Base-by-base conservation (phyloP, 495 filamentous ascomycete species). In the Echria macrotheca region DNA sequence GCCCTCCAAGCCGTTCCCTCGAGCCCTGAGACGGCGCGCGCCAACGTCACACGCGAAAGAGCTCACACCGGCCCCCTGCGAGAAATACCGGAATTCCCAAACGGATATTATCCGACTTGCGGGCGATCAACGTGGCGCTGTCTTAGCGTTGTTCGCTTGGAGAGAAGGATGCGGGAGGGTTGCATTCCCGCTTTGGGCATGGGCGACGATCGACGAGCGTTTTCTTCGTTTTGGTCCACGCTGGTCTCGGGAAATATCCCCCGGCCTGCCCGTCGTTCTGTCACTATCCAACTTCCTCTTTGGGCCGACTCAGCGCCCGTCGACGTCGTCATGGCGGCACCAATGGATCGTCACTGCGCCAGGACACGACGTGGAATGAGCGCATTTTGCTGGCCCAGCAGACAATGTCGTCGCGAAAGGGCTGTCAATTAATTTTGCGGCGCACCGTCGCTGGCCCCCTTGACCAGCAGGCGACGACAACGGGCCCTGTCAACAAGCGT, bases 111-210 rank as follows among this genome's bases (percentile, higher is more conserved):
- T 56, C 61, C 54, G 56, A 53, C 54, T 44, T 45, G 54, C 49
- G 54, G 61, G 56, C 51, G 61, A 64, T 64, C 61, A 57, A 58
- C 61, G 56, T 62, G 61, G 59, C 59, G 61, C 33, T 44, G 52
- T 35, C 52, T 56, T 59, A 55, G 59, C 47, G 56, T 29, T 28
- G 26, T 49, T 65, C 61, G 61, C 58, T 65, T 65, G 51, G 35
- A 45, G 25, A 51, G 14, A 21, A 39, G 28, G 48, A 45, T 39
- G 46, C 46, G 35, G 22, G 33, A 38, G 46, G 50, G 53, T 45
- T 33, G 48, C 32, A 44, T 35, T 56, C 9, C 60, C 47, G 35
- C 38, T 56, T 63, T 46, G 38, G 53, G 58, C 55, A 58, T 51
- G 52, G 58, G 44, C 23, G 40, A 24, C 38, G 60, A 64, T 64